phyloP scores from a whole-genome alignment of 139 green algal genomes.

The Haematococcus lacustris region DNA sequence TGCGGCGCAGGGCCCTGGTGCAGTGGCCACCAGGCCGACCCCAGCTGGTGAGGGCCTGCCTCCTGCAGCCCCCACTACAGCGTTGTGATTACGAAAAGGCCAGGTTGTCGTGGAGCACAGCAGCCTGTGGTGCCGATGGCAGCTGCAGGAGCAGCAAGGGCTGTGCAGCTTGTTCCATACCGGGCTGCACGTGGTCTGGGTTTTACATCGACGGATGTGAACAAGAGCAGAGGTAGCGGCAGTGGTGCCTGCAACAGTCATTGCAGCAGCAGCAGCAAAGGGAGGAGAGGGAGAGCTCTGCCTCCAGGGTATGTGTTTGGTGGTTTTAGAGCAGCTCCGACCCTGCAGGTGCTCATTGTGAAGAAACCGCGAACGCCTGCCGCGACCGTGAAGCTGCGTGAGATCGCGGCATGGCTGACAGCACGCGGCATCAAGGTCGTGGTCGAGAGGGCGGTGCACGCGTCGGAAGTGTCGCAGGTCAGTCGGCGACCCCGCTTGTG shows the following conservation, averaged over 20 bases:
- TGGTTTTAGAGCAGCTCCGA: neutral
- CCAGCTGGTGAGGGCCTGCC: neutral
- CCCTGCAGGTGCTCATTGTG: conserved; percentile 59
- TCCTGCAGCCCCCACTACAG: neutral
- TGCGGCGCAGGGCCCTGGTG: conserved; percentile 26
- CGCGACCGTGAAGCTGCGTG: conserved; percentile 41
- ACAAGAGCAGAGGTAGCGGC: neutral
- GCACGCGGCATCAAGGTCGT: conserved; percentile 48
- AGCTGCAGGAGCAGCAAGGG: no score
- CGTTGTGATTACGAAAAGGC: neutral
- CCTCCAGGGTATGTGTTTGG: neutral
- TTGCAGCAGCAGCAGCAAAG: no score
- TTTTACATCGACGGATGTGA: neutral
- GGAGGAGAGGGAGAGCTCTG: neutral
- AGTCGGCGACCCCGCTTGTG: no score
- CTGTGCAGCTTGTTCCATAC: no score
- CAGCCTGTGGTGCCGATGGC: no score
- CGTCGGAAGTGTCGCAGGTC: conserved; percentile 34
- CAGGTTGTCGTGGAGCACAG: neutral
- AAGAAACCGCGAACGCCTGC: conserved; percentile 62
- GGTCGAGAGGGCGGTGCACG: conserved; percentile 64
- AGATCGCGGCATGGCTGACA: conserved; percentile 63
- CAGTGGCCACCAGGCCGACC: conserved; percentile 17
- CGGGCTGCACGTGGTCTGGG: no score
- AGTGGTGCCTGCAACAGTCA: no score